These are phyloP conservation scores for Nemania sp. DNA, from an alignment of 2,329 filamentous ascomycete genomes.

Conservation along the genomic window DNA sequence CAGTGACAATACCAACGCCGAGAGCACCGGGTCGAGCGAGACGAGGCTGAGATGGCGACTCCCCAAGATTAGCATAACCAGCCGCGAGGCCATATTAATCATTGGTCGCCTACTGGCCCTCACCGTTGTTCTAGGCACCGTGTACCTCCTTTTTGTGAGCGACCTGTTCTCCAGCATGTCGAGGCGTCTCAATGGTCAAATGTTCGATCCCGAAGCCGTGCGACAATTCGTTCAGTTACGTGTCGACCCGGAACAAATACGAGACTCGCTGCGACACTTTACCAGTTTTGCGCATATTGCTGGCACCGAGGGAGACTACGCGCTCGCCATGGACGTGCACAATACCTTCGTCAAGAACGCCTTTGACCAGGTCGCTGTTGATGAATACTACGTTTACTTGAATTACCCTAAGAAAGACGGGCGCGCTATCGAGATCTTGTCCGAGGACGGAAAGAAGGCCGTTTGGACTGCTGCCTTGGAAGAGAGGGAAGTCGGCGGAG, in stretches of 20 bases:
- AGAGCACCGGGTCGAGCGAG: slow-evolving; percentile 37
- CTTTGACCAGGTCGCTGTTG: slow-evolving; percentile 80
- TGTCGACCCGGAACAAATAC: slow-evolving; percentile 76
- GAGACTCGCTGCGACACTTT: slow-evolving; percentile 79
- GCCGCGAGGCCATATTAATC: slow-evolving; percentile 66
- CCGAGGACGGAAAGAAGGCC: slow-evolving; percentile 69
- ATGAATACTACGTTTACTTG: slow-evolving; percentile 88
- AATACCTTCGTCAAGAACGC: slow-evolving; percentile 77
- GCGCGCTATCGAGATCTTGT: slow-evolving; percentile 83
- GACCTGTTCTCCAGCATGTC: slow-evolving; percentile 80
- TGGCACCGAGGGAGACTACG: slow-evolving; percentile 93
- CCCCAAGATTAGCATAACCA: slow-evolving; percentile 57
- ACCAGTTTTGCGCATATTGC: slow-evolving; percentile 90
- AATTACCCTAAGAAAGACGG: slow-evolving; percentile 88
- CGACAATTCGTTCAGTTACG: slow-evolving; percentile 78
- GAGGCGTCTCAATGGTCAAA: slow-evolving; percentile 72
- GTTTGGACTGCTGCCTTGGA: slow-evolving; percentile 86
- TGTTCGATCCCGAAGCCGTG: slow-evolving; percentile 87
- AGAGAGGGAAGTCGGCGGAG: slow-evolving; percentile 77
- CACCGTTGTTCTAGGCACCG: slow-evolving; percentile 77
- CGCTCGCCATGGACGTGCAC: slow-evolving; percentile 85
- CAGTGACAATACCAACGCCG: slow-evolving; percentile 28
- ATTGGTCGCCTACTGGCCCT: slow-evolving; percentile 80
- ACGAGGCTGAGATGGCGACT: slow-evolving; percentile 47
- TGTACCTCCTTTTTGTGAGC: slow-evolving; percentile 88